These are phyloP conservation scores for Exserohilum rostratum DNA, from an alignment of 2,329 filamentous ascomycete species.

Conservation along the genomic window DNA sequence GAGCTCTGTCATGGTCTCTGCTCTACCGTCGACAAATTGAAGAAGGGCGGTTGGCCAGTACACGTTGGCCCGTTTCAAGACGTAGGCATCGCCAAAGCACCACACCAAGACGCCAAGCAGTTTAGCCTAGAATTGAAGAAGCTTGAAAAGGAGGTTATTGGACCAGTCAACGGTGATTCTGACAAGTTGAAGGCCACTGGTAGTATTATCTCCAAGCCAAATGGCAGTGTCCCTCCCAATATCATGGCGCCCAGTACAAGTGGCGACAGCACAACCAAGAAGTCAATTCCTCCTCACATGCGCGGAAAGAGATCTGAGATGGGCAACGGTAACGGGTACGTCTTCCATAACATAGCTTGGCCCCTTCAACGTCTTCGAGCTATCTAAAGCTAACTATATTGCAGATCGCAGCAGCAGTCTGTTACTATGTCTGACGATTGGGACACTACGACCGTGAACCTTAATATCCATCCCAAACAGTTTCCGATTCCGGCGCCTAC, in stretches of 20 bases:
- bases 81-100: constrained; percentile 8
- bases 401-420: constrained; percentile 4
- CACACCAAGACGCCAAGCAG: constrained; percentile 17
- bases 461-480: not conserved
- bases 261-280: constrained; percentile 8
- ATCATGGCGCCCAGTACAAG: too few relatives aligned
- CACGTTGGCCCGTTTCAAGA: constrained; percentile 23
- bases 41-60: constrained; percentile 26
- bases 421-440: constrained; percentile 14
- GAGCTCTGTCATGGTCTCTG: constrained; percentile 23
- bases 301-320: constrained; percentile 9
- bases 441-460: too few relatives aligned
- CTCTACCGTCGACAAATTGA: constrained; percentile 27
- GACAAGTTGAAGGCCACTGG: constrained; percentile 16
- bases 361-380: not conserved
- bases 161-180: constrained; percentile 12
- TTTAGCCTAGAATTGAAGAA: constrained; percentile 26
- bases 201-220: constrained; percentile 7
- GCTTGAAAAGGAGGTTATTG: constrained; percentile 16
- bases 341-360: not conserved
- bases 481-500: constrained; percentile 12
- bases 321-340: constrained; percentile 10
- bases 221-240: constrained; percentile 13
- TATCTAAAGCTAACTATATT: constrained; percentile 2
- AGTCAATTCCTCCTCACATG: constrained; percentile 28